A percentile compares a stretch with the other conserved stretches of the same genome.
Conservation (phyloP, 495 filamentous ascomycete species). For the Aspergillus steynii region DNA sequence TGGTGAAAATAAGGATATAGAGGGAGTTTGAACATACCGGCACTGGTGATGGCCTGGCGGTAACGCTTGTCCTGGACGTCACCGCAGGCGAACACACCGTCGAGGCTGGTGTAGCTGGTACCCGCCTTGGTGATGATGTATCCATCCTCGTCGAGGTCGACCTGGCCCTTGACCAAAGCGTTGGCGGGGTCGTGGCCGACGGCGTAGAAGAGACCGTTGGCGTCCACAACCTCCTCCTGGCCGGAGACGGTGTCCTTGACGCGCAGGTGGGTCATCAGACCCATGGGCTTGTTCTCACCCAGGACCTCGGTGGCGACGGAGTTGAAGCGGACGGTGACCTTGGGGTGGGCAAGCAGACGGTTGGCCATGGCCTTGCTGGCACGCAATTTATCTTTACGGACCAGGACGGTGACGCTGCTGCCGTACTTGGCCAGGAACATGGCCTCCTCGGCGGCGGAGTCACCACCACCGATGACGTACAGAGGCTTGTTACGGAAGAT, state of each 20-base stretch:
- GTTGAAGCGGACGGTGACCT: slow-evolving; percentile 87
- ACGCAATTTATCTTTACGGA: slow-evolving; percentile 80
- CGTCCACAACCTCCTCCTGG: slow-evolving; percentile 76
- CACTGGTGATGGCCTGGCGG: slow-evolving; percentile 95
- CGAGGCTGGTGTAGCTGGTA: slow-evolving; percentile 81
- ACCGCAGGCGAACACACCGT: slow-evolving; percentile 94
- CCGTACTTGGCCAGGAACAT: slow-evolving; percentile 98
- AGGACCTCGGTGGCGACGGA: slow-evolving; percentile 76
- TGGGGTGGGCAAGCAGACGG: slow-evolving; percentile 76
- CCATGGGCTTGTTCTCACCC: slow-evolving; percentile 70
- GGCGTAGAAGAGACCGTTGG: slow-evolving; percentile 96
- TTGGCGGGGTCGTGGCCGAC: slow-evolving; percentile 97
- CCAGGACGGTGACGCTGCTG: slow-evolving; percentile 88
- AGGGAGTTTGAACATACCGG: slow-evolving; percentile 63
- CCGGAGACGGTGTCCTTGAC: slow-evolving; percentile 79
- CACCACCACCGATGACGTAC: slow-evolving; percentile 94
- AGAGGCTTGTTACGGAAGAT: slow-evolving; percentile 97
- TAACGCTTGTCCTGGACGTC: slow-evolving; percentile 99
- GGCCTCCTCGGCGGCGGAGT: slow-evolving; percentile 96
- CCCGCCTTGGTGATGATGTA: slow-evolving; percentile 91
- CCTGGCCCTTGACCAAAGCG: slow-evolving; percentile 77
- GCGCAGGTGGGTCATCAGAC: slow-evolving; percentile 80
- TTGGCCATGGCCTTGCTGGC: slow-evolving; percentile 92
- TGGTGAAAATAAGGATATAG: slow-evolving; percentile 3
- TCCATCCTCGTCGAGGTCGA: slow-evolving; percentile 80